These are phyloP conservation scores for Penicillium oxalicum DNA, from an alignment of 2,329 filamentous ascomycete species.

Conservation along the genomic window DNA sequence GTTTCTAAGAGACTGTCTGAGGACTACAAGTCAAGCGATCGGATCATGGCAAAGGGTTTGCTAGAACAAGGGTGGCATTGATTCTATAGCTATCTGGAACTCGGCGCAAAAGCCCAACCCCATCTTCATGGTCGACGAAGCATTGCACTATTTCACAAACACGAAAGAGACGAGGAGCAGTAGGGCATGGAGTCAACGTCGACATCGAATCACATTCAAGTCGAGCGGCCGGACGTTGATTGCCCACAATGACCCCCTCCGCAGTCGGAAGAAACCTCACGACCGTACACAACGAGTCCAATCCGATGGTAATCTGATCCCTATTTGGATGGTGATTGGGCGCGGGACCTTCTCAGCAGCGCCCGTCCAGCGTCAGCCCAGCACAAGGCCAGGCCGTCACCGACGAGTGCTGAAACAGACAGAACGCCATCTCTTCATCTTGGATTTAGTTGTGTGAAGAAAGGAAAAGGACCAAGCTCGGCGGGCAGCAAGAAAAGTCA, in stretches of 20 bases:
- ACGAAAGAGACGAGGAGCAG: too few species aligned
- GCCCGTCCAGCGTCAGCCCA: constrained; percentile 29
- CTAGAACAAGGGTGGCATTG: too few species aligned
- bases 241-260: not conserved
- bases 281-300: constrained; percentile 26
- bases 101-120: too few species aligned
- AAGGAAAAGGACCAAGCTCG: constrained; percentile 8
- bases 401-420: constrained; percentile 34
- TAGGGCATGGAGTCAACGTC: too few species aligned
- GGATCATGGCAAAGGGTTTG: too few species aligned
- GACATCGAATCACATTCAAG: not conserved
- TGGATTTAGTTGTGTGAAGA: constrained; percentile 40
- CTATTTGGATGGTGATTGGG: constrained; percentile 32
- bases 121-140: too few species aligned
- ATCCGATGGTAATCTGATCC: constrained; percentile 31
- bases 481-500: constrained; percentile 16
- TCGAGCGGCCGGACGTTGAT: not conserved
- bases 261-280: not conserved
- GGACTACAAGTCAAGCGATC: too few species aligned
- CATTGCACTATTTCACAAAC: too few species aligned
- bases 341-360: constrained; percentile 35
- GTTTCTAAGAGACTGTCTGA: too few species aligned
- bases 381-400: constrained; percentile 16
- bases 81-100: too few species aligned
- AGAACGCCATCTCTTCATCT: constrained; percentile 35